Conservation (phyloP, 495 filamentous ascomycete species). For the Clohesyomyces aquaticus region DNA sequence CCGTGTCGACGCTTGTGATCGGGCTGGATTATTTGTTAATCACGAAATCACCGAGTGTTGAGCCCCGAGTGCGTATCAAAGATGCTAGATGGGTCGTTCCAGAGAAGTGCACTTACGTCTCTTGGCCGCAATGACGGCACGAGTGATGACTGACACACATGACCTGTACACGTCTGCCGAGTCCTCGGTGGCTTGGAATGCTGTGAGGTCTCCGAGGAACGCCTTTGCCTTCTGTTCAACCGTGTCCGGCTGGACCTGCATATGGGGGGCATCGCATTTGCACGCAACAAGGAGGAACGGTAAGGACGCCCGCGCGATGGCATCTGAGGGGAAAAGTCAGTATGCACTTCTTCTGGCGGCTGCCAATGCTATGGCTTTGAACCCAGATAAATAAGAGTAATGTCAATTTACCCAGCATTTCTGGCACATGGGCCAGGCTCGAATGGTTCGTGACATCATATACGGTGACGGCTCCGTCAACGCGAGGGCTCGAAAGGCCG, state of each 20-base stretch:
- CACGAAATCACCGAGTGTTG: conserved; percentile 7
- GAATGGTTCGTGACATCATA: conserved; percentile 81
- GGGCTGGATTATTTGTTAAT: conserved; percentile 20
- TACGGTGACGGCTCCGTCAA: conserved; percentile 82
- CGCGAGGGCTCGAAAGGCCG: conserved; percentile 66
- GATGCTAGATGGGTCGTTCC: background rate
- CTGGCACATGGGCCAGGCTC: conserved; percentile 67
- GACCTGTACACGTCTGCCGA: conserved; percentile 74
- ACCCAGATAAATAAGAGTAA: background rate
- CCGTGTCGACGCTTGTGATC: conserved; percentile 36
- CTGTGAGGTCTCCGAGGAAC: conserved; percentile 63
- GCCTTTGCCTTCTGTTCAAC: conserved; percentile 61
- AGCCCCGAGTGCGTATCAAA: background rate
- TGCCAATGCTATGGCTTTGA: too few species aligned
- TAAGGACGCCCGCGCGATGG: conserved; percentile 65
- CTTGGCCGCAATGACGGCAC: conserved; percentile 62
- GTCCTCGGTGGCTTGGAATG: conserved; percentile 71
- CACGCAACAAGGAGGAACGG: conserved; percentile 79
- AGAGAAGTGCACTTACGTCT: conserved; percentile 31
- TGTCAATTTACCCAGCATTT: conserved; percentile 68
- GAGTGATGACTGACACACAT: conserved; percentile 76
- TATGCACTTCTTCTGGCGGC: background rate
- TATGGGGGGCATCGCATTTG: conserved; percentile 75
- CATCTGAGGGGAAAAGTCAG: conserved; percentile 56
- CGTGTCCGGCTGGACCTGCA: conserved; percentile 61